Conservation (phyloP, 148 eudicot species). For the Rhododendron simsii region DNA sequence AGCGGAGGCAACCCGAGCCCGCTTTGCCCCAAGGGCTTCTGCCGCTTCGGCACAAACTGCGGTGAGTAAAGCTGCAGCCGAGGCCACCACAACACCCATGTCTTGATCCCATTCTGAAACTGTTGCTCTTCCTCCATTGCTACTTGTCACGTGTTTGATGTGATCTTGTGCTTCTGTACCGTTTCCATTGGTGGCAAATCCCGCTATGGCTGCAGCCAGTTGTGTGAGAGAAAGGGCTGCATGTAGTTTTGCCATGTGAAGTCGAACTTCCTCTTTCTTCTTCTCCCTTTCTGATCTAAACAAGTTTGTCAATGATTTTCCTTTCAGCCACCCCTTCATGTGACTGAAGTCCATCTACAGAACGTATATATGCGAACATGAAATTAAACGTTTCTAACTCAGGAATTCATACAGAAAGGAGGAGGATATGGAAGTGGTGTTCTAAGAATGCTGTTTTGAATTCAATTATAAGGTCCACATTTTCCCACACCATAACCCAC, state of each 20-base stretch:
- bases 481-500: background rate
- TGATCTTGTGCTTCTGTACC: background rate
- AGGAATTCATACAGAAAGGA: background rate
- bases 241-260: slow-evolving; percentile 27
- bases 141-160: background rate
- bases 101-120: slow-evolving; percentile 3
- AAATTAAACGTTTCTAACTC: background rate
- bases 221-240: slow-evolving; percentile 39
- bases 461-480: background rate
- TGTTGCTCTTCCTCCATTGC: background rate
- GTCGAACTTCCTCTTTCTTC: slow-evolving; percentile 29
- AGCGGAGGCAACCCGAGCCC: background rate
- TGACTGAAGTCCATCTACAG: slow-evolving; percentile 21
- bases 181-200: slow-evolving; percentile 15
- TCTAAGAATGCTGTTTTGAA: background rate
- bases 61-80: slow-evolving; percentile 31
- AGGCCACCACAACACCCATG: slow-evolving; percentile 23
- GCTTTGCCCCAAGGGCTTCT: slow-evolving; percentile 9
- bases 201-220: slow-evolving; percentile 31
- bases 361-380: background rate
- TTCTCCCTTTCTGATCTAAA: slow-evolving; percentile 22
- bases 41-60: slow-evolving; percentile 24
- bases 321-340: slow-evolving; percentile 18
- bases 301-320: slow-evolving; percentile 13
- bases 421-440: background rate